These are phyloP conservation scores for Aspergillus asperescens DNA, from an alignment of 495 filamentous ascomycete species.

Conservation along the genomic window DNA sequence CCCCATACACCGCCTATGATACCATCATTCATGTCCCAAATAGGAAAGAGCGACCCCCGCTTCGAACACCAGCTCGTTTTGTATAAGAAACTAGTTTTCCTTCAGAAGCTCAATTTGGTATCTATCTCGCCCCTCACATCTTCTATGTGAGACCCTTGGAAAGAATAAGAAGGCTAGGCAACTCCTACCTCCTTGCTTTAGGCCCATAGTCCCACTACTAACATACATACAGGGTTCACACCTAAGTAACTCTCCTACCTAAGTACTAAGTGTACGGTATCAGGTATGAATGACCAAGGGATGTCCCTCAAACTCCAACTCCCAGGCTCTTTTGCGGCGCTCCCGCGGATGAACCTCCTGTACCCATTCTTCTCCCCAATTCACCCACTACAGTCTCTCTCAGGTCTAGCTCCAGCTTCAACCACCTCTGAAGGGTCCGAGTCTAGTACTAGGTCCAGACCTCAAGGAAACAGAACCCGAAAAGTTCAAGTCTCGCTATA, in stretches of 20 bases:
- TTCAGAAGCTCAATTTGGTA: too few relatives aligned
- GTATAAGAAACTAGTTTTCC: not conserved
- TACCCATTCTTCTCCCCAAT: slow-evolving; percentile 33
- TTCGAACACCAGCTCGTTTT: not conserved
- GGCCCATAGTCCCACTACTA: too few relatives aligned
- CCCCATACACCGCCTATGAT: slow-evolving; percentile 4
- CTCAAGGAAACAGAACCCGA: not conserved
- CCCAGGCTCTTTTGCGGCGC: slow-evolving; percentile 25
- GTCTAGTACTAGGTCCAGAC: too few relatives aligned
- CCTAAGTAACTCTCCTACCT: too few relatives aligned
- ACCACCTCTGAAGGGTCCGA: not conserved
- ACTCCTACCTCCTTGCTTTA: too few relatives aligned
- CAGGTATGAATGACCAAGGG: not conserved
- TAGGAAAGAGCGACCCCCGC: not conserved
- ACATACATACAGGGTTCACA: not conserved
- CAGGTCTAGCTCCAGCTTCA: slow-evolving; percentile 10
- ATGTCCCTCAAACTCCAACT: slow-evolving; percentile 14
- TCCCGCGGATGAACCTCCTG: slow-evolving; percentile 30
- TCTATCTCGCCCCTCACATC: too few relatives aligned
- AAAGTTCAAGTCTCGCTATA: slow-evolving; percentile 22
- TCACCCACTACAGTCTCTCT: slow-evolving; percentile 24
- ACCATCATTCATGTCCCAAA: not conserved
- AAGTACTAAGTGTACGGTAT: not conserved
- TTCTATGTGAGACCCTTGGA: not conserved
- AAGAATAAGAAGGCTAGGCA: too few relatives aligned